Evolutionary conservation across 345 rosid species (phyloP).

Genomic region (Laguncularia racemosa): DNA sequence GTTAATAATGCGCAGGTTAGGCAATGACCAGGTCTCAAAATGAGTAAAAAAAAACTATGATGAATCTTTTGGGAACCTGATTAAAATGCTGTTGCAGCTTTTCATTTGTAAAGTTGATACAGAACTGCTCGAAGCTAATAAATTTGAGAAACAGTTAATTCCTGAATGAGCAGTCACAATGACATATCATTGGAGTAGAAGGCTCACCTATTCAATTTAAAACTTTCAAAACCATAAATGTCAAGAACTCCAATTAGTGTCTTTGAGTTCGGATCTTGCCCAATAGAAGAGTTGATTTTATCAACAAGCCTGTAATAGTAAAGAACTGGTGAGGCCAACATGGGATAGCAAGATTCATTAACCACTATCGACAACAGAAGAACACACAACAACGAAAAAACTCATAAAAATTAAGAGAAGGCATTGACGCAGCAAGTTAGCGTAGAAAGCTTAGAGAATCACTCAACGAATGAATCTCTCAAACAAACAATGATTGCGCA

Average conservation of each 20-base stretch:
- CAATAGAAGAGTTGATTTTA: constrained; percentile 84
- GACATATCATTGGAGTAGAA: constrained; percentile 12
- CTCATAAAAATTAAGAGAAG: too few relatives aligned
- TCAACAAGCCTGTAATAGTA: constrained; percentile 77
- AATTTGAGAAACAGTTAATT: constrained; percentile 17
- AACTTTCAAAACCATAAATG: constrained; percentile 98
- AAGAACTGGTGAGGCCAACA: not conserved
- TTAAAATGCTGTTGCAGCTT: constrained; percentile 99
- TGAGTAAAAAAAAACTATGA: too few relatives aligned
- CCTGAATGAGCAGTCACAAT: not conserved
- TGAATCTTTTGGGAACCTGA: constrained; percentile 40
- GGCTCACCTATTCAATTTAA: constrained; percentile 82
- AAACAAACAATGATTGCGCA: too few relatives aligned
- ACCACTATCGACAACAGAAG: too few relatives aligned
- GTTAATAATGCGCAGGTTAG: constrained; percentile 14
- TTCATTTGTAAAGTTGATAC: constrained; percentile 97
- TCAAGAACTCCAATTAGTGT: constrained; percentile 94
- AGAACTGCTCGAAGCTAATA: constrained; percentile 92
- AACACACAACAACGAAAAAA: too few relatives aligned
- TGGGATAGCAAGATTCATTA: not conserved
- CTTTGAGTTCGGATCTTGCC: constrained; percentile 99
- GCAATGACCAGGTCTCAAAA: not conserved
- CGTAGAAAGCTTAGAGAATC: too few relatives aligned
- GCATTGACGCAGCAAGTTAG: too few relatives aligned
- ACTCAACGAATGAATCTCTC: too few relatives aligned